Evolutionary conservation across 164 flowering plant species (phyloP), one percentile per base, ranked within the genome.

Genomic region (Vitis cinerea): DNA sequence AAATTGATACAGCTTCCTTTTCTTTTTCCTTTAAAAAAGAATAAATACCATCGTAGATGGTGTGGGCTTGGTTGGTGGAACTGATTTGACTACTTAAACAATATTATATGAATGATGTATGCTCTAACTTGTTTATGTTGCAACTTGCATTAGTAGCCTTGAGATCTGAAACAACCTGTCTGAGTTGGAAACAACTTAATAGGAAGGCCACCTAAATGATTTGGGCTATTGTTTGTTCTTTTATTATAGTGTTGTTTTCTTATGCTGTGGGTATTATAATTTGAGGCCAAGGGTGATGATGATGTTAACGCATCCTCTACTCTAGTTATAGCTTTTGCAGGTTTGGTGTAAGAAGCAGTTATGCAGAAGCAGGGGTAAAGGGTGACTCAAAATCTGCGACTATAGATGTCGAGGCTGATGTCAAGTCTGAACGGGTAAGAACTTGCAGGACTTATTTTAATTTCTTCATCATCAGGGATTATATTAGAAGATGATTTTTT

Each of bases 401-500:
- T 30, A 92, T 94, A 61, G 97, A 94, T 82, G 93, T 92, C 70
- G 88, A 80, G 27, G 97, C 97, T 63, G 86, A 94, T 72, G 82
- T 92, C 59, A 92, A 83, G 84, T 50, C 87, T 69, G 97, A 92
- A 78, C 72, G 92, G 81, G 99, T 93, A 70, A 50, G 79, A 56
- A 50, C 62, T 48, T 31, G 2, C 12, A 13, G 10, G 10, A 51
- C 17, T 68, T 27, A 47, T 15, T 51, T 63, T 13, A 19, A 9
- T 51, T 71, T 53, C 52, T 63, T 57, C 19, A 31, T 66, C 58
- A 9, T n/a, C 51, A 8, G 57, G 61, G 66, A 63, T 50, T 54
- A 17, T 49, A 63, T 19, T 16, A 63, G 31, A 63, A 16, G 57
- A 14, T 72, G 59, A 44, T 59, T 61, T 56, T 23, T 50, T 63